These are phyloP conservation scores for Cutaneotrichosporon curvatum DNA, from an alignment of 1,284 basidiomycete species.

Conservation along the genomic window DNA sequence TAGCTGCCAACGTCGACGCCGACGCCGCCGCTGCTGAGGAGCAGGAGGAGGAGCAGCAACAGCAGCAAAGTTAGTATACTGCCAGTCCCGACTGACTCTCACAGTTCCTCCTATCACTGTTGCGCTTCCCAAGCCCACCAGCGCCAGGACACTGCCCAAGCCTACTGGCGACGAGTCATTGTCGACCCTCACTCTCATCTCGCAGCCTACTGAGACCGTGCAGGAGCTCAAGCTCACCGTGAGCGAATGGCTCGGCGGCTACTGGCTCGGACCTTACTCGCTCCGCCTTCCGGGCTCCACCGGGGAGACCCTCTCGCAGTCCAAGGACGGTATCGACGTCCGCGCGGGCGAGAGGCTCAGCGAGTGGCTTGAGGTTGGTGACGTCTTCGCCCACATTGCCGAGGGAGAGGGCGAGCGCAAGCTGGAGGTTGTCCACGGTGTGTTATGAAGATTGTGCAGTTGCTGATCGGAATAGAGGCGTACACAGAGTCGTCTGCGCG, in stretches of 20 bases:
- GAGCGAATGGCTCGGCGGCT: conserved; percentile 45
- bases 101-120: conserved; percentile 36
- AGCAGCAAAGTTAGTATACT: conserved; percentile 4
- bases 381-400: conserved; percentile 41
- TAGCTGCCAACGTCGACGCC: conserved; percentile 9
- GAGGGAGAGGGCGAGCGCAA: conserved; percentile 31
- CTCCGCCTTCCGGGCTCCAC: conserved; percentile 32
- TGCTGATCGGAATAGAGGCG: conserved; percentile 36
- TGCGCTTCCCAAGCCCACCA: conserved; percentile 37
- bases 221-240: conserved; percentile 46
- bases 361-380: conserved; percentile 46
- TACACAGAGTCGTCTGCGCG: conserved; percentile 51
- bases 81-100: background rate
- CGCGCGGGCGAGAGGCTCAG: conserved; percentile 43
- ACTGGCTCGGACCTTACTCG: conserved; percentile 48
- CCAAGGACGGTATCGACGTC: conserved; percentile 40
- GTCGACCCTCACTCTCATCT: conserved; percentile 33
- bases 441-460: conserved; percentile 4
- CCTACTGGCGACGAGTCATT: conserved; percentile 22
- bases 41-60: conserved; percentile 5
- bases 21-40: conserved; percentile 7
- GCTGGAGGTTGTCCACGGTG: conserved; percentile 43
- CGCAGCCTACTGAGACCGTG: conserved; percentile 42
- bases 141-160: conserved; percentile 40
- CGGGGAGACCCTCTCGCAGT: conserved; percentile 23